Evolutionary conservation across 306 rosid genomes (phyloP).

Genomic region (Erythrophleum fordii): DNA sequence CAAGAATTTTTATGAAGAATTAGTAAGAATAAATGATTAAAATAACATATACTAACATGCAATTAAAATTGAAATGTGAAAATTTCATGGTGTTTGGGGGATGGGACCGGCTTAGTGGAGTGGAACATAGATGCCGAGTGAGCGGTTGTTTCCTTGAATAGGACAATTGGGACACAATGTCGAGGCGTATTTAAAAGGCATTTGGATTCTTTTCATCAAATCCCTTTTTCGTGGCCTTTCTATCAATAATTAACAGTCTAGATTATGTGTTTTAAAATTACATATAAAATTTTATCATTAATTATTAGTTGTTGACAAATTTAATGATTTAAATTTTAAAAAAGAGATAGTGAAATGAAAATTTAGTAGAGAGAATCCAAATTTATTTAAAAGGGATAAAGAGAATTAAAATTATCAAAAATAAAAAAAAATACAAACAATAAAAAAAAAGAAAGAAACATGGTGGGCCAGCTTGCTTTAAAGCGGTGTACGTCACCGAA

Average conservation of each 20-base stretch:
- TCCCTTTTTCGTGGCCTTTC: no score
- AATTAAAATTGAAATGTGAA: neutral
- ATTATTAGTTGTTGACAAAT: no score
- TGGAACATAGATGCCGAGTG: conserved; percentile 22
- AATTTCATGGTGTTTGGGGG: neutral
- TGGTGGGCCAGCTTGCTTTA: conserved; percentile 63
- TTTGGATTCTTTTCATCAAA: no score
- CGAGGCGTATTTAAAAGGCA: conserved; percentile 7
- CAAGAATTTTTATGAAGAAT: no score
- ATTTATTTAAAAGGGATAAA: neutral
- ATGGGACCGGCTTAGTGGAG: conserved; percentile 6
- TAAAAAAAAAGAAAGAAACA: conserved; percentile 34
- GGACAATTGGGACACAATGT: conserved; percentile 40
- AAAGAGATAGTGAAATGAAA: no score
- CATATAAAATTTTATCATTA: no score
- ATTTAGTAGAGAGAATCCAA: no score
- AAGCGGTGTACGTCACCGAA: conserved; percentile 41
- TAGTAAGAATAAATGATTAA: no score
- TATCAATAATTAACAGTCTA: no score
- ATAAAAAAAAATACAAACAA: neutral
- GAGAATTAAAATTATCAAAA: neutral
- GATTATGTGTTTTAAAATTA: no score
- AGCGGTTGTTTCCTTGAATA: conserved; percentile 49
- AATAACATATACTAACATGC: no score
- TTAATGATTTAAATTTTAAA: no score